phyloP scores from a whole-genome alignment of 2,329 filamentous ascomycete genomes.

The Chrysoporthe puriensis region DNA sequence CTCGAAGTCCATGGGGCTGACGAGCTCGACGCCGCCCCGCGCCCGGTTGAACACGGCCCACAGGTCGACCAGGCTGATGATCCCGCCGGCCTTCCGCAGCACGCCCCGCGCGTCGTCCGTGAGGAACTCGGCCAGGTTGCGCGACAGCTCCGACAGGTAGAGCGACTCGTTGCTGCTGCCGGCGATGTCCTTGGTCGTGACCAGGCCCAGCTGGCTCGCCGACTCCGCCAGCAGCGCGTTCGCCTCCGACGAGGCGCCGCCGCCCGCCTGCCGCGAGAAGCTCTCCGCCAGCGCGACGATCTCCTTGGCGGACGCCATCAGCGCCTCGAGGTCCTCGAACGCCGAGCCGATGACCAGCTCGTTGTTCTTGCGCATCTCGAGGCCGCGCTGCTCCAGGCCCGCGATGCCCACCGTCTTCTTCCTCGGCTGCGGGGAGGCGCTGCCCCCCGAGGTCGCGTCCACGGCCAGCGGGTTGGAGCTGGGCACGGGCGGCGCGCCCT shows the following conservation, averaged over 20 bases:
- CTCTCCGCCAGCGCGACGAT: slow-evolving; percentile 91
- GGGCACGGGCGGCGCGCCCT: slow-evolving; percentile 86
- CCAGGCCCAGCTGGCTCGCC: slow-evolving; percentile 79
- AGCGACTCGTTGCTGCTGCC: slow-evolving; percentile 78
- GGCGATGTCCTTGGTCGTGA: slow-evolving; percentile 96
- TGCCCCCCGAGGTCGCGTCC: slow-evolving; percentile 41
- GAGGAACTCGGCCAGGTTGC: slow-evolving; percentile 85
- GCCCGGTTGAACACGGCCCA: slow-evolving; percentile 96
- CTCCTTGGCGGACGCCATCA: slow-evolving; percentile 98
- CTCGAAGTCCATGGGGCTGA: slow-evolving; percentile 89
- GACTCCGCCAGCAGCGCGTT: slow-evolving; percentile 79
- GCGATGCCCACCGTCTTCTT: slow-evolving; percentile 82
- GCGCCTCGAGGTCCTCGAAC: slow-evolving; percentile 92
- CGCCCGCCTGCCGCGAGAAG: slow-evolving; percentile 71
- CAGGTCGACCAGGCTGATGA: slow-evolving; percentile 85
- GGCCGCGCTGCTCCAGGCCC: slow-evolving; percentile 82
- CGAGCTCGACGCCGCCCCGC: slow-evolving; percentile 89
- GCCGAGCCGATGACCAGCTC: slow-evolving; percentile 90
- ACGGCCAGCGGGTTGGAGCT: slow-evolving; percentile 52
- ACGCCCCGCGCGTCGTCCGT: slow-evolving; percentile 83
- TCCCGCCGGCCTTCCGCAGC: slow-evolving; percentile 78
- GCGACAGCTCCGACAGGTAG: slow-evolving; percentile 84
- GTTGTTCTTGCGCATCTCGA: slow-evolving; percentile 88
- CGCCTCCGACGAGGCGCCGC: slow-evolving; percentile 67
- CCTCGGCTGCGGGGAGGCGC: slow-evolving; percentile 22